Percentiles rank a stretch among this genome's conserved stretches.
These are phyloP conservation scores for Purshia tridentata DNA, from an alignment of 306 rosid species.

Conservation along the genomic window DNA sequence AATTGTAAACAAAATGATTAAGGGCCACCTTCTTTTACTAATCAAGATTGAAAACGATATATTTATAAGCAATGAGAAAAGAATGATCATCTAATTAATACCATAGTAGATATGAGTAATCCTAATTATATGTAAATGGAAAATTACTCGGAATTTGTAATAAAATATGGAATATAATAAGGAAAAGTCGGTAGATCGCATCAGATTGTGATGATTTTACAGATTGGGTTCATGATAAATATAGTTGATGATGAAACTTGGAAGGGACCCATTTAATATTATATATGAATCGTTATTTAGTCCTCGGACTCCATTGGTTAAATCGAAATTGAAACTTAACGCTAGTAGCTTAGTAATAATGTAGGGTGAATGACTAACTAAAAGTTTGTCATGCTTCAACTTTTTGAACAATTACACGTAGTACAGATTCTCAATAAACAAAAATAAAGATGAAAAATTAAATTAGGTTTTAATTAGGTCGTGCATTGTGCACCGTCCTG, in stretches of 20 bases:
- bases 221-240: constrained; percentile 52
- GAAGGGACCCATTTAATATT: constrained; percentile 37
- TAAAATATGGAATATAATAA: constrained; percentile 34
- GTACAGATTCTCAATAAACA: too few relatives aligned
- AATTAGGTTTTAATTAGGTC: too few relatives aligned
- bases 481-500: too few relatives aligned
- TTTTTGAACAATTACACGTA: too few relatives aligned
- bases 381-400: too few relatives aligned
- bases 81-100: constrained; percentile 28
- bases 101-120: constrained; percentile 19
- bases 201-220: constrained; percentile 63
- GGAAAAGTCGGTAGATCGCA: constrained; percentile 81
- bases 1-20: not conserved
- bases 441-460: too few relatives aligned
- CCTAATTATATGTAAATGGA: constrained; percentile 6
- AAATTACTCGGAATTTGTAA: constrained; percentile 33
- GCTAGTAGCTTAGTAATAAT: too few relatives aligned
- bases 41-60: constrained; percentile 29
- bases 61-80: constrained; percentile 36
- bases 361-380: too few relatives aligned
- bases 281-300: not conserved
- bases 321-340: too few relatives aligned
- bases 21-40: not conserved
- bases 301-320: too few relatives aligned
- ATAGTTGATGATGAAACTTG: constrained; percentile 26